phyloP scores from a whole-genome alignment of 495 filamentous ascomycete species.

The Penicillium cosmopolitanum region DNA sequence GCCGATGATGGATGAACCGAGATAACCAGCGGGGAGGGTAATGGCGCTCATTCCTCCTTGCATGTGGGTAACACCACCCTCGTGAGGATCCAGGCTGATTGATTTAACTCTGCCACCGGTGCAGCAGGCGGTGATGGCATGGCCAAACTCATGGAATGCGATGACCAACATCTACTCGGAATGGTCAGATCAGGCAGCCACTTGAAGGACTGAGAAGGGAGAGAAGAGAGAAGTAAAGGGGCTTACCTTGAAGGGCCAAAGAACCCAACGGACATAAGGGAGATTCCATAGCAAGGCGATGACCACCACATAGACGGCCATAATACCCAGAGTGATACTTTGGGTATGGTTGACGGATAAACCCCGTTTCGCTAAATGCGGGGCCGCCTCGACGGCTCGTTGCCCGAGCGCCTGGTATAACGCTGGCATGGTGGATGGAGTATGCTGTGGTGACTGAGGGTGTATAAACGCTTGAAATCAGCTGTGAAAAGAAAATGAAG shows the following conservation, averaged over 20 bases:
- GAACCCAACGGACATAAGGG: constrained; percentile 69
- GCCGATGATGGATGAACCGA: constrained; percentile 75
- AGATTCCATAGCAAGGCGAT: constrained; percentile 81
- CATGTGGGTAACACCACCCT: constrained; percentile 79
- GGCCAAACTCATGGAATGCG: constrained; percentile 82
- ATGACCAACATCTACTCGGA: constrained; percentile 75
- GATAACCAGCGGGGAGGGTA: constrained; percentile 76
- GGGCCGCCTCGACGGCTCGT: constrained; percentile 30
- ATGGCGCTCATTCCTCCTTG: constrained; percentile 73
- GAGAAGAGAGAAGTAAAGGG: neutral
- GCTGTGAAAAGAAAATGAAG: neutral
- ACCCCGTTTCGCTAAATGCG: constrained; percentile 49
- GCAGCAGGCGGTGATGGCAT: constrained; percentile 71
- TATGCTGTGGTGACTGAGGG: neutral
- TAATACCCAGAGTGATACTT: constrained; percentile 70
- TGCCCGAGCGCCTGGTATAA: constrained; percentile 30
- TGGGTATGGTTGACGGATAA: constrained; percentile 72
- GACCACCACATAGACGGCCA: constrained; percentile 69
- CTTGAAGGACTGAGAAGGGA: neutral
- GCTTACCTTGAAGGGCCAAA: constrained; percentile 83
- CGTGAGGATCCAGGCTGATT: constrained; percentile 70
- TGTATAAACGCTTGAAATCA: too few species aligned
- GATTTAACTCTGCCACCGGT: constrained; percentile 74
- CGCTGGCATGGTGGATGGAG: constrained; percentile 32
- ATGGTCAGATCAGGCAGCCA: constrained; percentile 7